These are phyloP conservation scores for Tetracentron sinense DNA, from an alignment of 164 flowering plant species.

Conservation along the genomic window DNA sequence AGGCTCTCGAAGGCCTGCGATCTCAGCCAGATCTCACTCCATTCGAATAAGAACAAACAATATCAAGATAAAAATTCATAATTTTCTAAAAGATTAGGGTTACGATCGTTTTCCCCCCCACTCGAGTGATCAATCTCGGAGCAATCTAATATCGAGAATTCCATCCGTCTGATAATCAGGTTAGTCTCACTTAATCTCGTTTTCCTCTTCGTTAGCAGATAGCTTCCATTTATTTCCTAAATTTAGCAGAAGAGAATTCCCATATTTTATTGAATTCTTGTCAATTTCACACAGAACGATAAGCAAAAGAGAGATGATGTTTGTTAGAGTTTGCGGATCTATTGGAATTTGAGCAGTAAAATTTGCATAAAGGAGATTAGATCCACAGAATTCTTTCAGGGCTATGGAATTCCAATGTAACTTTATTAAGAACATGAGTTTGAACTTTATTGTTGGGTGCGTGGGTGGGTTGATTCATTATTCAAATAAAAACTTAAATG, in stretches of 20 bases:
- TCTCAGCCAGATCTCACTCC: not conserved
- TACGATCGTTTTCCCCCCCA: not conserved
- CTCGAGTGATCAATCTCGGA: not conserved
- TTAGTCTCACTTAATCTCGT: not conserved
- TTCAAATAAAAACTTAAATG: too few species aligned
- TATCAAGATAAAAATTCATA: not conserved
- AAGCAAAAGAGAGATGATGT: not conserved
- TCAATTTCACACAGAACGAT: not conserved
- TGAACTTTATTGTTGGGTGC: not conserved
- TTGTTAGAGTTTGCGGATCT: not conserved
- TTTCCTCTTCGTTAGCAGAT: not conserved
- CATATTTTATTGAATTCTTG: not conserved
- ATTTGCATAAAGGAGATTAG: not conserved
- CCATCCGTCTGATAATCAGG: conserved; percentile 3
- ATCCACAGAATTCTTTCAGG: not conserved
- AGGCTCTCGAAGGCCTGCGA: not conserved
- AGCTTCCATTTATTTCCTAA: not conserved
- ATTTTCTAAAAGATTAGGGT: not conserved
- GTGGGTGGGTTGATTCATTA: not conserved
- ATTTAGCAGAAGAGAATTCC: not conserved
- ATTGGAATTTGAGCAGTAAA: too few species aligned
- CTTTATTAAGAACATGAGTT: not conserved
- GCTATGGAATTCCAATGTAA: not conserved
- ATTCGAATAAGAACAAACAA: not conserved
- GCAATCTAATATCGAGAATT: not conserved